Evolutionary conservation across 768 basidiomycete genomes (phyloP), one percentile per base, ranked within the genome.

Genomic region (button mushroom (Agaricus bisporus)): DNA sequence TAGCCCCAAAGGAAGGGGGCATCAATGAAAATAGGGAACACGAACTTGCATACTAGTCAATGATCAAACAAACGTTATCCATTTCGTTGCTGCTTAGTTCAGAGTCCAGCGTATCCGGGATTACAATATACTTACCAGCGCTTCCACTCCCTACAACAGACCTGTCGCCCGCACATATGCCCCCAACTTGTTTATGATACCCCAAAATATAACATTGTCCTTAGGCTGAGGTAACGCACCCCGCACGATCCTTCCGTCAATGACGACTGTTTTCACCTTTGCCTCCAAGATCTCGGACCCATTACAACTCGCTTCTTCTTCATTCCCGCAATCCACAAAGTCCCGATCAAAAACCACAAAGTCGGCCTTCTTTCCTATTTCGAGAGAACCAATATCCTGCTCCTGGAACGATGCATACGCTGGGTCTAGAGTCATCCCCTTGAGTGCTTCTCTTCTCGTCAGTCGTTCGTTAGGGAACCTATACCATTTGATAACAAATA

Each of bases 401-500:
- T 93, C 91, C 1, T 82, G 71, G 62, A 95, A 94, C 0, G 88
- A 81, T 0, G 94, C 94, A 59, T 91, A 93, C 1, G 95, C 94
- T 0, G 91, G 83, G 58, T 92, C 91, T 28, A 88, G 70, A 0
- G 94, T 95, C 87, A 95, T 91, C 10, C 95, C 89, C 66, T 86
- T 88, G 26, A 98, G 73, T 0, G 95, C 89, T 66, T 98, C 85
- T 14, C 74, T 72, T 4, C 93, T 80, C 4, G 90, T 86, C 11
- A 98, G 73, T n/a, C 77, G 74, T 65, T 98, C 79, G 0, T 78
- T 67, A 0, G 88, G 73, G 63, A 79, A 94, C 91, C 91, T 93
- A 56, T n/a, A 39, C 32, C 32, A 11, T 32, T 11, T 8, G 8
- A 12, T 35, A 37, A 38, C 5, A 18, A 51, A 28, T 18, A 39